Base-by-base conservation (phyloP, 2,329 filamentous ascomycete genomes). In the Ophiostoma ips region DNA sequence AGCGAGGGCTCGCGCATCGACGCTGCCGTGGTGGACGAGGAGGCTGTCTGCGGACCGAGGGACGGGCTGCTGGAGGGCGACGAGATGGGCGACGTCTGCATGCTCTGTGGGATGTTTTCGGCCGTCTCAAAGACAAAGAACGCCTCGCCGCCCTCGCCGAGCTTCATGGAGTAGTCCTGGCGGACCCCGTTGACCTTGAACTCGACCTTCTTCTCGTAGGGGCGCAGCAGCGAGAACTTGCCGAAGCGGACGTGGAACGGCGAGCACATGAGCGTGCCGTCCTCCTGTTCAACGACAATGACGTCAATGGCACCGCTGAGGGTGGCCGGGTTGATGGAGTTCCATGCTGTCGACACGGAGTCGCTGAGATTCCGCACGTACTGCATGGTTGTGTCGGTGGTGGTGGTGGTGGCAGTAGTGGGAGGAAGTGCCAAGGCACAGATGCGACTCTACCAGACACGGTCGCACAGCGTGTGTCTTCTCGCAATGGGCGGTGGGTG, bases 91-190 rank as follows among this genome's bases (percentile, higher is more conserved):
- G 90, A 96, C 1, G 92, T 98, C 68, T 96, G 92, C 62, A 96
- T 71, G 51, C 84, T 87, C 64, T 86, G 84, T n/a, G 92, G 92
- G 52, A 98, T 92, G 60, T 80, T 83, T 58, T 90, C 87, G 49
- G 83, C 84, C 9, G 92, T 98, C 69, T 96, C 88, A 61, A 98
- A 96, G 56, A 98, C 88, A 66, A 98, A 98, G 69, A 98, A 98
- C 24, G 92, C 92, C 70, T 98, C 92, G 56, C 92, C 92, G 48
- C 87, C 92, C 64, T 98, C 92, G 41, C 92, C 92, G 18, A 98
- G 76, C 69, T 98, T 98, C 92, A 98, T 98, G 44, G 92, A 81
- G 71, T 94, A 95, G 58, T 92, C 76, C 64, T 95, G 88, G 67
- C 92, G 94, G 54, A 77, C 70, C 61, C 86, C 84, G 72, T 98